These are phyloP conservation scores for Edaphochlamys debaryana DNA, from an alignment of 139 green algal species.

Conservation along the genomic window DNA sequence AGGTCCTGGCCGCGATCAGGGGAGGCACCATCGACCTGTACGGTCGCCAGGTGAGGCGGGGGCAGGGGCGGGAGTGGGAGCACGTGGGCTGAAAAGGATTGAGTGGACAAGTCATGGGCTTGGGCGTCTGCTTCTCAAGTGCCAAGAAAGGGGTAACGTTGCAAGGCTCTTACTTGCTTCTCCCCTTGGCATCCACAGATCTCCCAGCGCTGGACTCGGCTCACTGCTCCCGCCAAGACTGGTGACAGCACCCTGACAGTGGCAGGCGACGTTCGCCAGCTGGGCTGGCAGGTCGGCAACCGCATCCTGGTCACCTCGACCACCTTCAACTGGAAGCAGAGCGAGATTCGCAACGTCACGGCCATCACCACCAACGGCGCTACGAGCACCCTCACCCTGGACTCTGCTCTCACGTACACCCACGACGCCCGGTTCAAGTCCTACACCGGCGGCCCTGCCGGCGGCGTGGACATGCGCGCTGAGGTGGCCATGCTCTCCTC, in stretches of 20 bases:
- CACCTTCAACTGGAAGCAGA: conserved; percentile 54
- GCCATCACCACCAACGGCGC: conserved; percentile 17
- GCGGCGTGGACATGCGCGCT: conserved; percentile 36
- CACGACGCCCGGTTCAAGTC: conserved; percentile 11
- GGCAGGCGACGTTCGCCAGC: conserved; percentile 46
- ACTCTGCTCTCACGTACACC: conserved; percentile 25
- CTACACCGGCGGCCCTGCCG: not conserved
- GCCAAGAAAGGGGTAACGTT: too few relatives aligned
- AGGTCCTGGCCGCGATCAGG: conserved; percentile 37
- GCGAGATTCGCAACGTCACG: conserved; percentile 55
- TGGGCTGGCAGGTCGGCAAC: conserved; percentile 51
- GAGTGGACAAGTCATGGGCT: too few relatives aligned
- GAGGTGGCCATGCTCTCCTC: conserved; percentile 52
- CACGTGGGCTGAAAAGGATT: too few relatives aligned
- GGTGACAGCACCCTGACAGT: too few relatives aligned
- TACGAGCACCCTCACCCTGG: conserved; percentile 48
- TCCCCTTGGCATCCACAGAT: too few relatives aligned
- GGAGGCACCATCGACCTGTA: conserved; percentile 56
- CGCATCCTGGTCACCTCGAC: conserved; percentile 57
- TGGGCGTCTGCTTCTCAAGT: too few relatives aligned
- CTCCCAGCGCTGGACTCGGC: too few relatives aligned
- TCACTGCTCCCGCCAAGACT: too few relatives aligned
- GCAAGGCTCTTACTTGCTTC: too few relatives aligned
- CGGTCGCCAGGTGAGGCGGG: conserved; percentile 50
- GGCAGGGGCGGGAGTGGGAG: too few relatives aligned